A percentile compares a stretch with the other conserved stretches of the same genome.
Conservation (phyloP, 495 filamentous ascomycete species). For the Trichodelitschia bisporula region DNA sequence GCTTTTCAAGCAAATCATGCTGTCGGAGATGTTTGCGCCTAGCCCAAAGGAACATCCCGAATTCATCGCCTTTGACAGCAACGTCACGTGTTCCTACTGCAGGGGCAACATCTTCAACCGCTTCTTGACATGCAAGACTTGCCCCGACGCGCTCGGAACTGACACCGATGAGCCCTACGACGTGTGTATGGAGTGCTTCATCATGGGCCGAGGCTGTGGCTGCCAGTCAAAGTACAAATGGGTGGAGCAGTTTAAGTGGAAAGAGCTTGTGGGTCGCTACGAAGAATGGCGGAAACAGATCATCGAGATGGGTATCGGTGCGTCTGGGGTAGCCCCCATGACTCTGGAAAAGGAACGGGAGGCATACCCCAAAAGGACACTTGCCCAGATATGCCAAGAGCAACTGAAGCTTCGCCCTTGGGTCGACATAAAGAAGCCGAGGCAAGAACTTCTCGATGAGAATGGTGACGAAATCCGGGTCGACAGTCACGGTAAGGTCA, state of each 20-base stretch:
- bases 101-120: slow-evolving; percentile 93
- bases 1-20: slow-evolving; percentile 49
- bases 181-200: slow-evolving; percentile 91
- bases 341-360: slow-evolving; percentile 38
- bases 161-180: slow-evolving; percentile 39
- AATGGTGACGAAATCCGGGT: slow-evolving; percentile 15
- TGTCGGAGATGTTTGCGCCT: slow-evolving; percentile 61
- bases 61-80: slow-evolving; percentile 54
- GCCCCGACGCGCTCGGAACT: slow-evolving; percentile 26
- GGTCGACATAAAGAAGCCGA: slow-evolving; percentile 27
- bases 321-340: slow-evolving; percentile 34
- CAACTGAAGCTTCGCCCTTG: slow-evolving; percentile 50
- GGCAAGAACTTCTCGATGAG: slow-evolving; percentile 12
- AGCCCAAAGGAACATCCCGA: slow-evolving; percentile 38
- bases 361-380: slow-evolving; percentile 38
- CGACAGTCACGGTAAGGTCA: slow-evolving; percentile 18
- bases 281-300: slow-evolving; percentile 61
- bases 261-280: slow-evolving; percentile 47
- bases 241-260: slow-evolving; percentile 83
- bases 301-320: slow-evolving; percentile 34
- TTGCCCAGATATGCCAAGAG: slow-evolving; percentile 77
- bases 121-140: slow-evolving; percentile 73
- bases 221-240: slow-evolving; percentile 69
- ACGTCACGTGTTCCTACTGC: slow-evolving; percentile 88
- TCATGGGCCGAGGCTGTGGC: slow-evolving; percentile 72